phyloP scores from a whole-genome alignment of 805 yeast genomes.

The Candida ovalis region DNA sequence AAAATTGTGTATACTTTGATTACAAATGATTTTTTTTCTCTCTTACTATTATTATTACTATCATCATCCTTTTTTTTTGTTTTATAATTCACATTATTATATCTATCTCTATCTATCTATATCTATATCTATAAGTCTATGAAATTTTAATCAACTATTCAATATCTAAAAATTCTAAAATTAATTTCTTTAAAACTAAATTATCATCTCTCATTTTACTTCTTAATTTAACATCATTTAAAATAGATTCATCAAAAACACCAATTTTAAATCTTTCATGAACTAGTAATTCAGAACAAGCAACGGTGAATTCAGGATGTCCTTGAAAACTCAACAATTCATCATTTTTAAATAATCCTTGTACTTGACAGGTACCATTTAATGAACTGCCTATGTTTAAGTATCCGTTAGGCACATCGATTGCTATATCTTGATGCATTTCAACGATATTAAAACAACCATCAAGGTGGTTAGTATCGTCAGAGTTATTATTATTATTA shows the following conservation, averaged over 20 bases:
- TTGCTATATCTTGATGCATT: constrained; percentile 52
- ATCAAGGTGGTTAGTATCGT: no score
- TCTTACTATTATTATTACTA: no score
- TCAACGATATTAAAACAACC: constrained; percentile 41
- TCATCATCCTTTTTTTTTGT: neutral
- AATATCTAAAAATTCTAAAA: constrained; percentile 8
- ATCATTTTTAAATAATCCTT: constrained; percentile 57
- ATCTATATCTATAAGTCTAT: no score
- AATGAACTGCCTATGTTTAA: constrained; percentile 47
- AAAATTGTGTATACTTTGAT: neutral
- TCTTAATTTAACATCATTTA: constrained; percentile 3
- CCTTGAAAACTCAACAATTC: constrained; percentile 75
- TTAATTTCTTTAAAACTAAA: constrained; percentile 4
- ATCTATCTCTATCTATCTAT: neutral
- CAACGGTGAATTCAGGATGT: constrained; percentile 74
- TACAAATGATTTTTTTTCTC: neutral
- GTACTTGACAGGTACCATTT: constrained; percentile 47
- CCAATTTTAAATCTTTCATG: constrained; percentile 6
- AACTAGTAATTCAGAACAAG: constrained; percentile 18
- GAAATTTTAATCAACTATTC: neutral
- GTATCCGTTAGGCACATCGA: constrained; percentile 32
- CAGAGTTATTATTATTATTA: no score
- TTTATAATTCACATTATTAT: neutral
- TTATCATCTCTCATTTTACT: constrained; percentile 8
- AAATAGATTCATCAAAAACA: constrained; percentile 4